These are phyloP conservation scores for Salix purpurea DNA, from an alignment of 345 rosid species.

Conservation along the genomic window DNA sequence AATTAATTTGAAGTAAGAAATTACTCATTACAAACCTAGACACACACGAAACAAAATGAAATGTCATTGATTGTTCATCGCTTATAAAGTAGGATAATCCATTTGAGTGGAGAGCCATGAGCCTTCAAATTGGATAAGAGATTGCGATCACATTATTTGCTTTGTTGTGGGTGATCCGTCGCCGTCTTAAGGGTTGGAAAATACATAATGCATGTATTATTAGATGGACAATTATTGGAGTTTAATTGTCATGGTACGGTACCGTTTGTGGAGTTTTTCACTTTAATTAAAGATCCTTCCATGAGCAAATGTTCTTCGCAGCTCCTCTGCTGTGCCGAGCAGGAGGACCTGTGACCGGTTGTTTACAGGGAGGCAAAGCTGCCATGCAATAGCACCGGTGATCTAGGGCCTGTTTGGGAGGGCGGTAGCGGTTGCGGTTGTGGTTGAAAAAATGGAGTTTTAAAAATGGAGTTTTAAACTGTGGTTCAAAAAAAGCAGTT, in stretches of 20 bases:
- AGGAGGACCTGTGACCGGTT: too few species aligned
- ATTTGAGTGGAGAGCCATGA: background rate
- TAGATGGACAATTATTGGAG: background rate
- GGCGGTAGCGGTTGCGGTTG: too few species aligned
- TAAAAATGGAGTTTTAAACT: too few species aligned
- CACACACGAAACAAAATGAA: too few species aligned
- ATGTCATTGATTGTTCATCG: background rate
- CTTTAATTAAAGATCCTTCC: background rate
- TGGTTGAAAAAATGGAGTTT: too few species aligned
- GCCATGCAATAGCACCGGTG: background rate
- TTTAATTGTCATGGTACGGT: too few species aligned
- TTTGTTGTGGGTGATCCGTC: conserved; percentile 13
- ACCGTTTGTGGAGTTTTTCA: too few species aligned
- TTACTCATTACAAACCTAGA: too few species aligned
- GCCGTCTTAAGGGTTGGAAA: conserved; percentile 8
- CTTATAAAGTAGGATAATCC: background rate
- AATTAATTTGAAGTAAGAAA: too few species aligned
- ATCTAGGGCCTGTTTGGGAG: too few species aligned
- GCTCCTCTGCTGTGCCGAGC: too few species aligned
- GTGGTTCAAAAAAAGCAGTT: too few species aligned
- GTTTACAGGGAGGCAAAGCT: background rate
- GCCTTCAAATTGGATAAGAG: background rate
- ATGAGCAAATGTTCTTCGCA: background rate
- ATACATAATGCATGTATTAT: background rate
- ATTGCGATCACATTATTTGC: background rate